These are phyloP conservation scores for Cunninghamia lanceolata DNA, from an alignment of 75 land plant species.

Conservation along the genomic window DNA sequence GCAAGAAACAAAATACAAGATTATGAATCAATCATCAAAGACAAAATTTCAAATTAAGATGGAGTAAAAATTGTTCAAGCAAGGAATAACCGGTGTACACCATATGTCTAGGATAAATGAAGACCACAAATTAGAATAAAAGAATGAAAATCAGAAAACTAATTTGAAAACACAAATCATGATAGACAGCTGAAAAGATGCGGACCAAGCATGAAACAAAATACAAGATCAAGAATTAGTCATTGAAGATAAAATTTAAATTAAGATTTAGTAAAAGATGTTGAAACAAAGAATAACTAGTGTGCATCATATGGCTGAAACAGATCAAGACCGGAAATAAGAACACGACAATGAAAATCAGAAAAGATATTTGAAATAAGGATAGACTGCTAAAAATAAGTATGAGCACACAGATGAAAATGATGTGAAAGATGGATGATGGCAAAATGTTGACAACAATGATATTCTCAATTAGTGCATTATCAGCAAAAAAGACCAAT, in stretches of 20 bases:
- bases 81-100: too few species aligned
- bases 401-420: too few species aligned
- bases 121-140: not conserved
- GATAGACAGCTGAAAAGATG: too few species aligned
- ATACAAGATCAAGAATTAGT: not conserved
- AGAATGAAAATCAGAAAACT: not conserved
- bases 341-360: not conserved
- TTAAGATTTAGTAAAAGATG: not conserved
- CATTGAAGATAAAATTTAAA: too few species aligned
- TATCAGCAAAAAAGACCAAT: not conserved
- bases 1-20: too few species aligned
- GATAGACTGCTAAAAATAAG: too few species aligned
- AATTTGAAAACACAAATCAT: too few species aligned
- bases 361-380: too few species aligned
- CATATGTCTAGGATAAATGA: not conserved
- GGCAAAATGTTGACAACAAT: too few species aligned
- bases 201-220: not conserved
- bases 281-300: too few species aligned
- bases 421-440: too few species aligned
- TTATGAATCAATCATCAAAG: not conserved
- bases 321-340: not conserved
- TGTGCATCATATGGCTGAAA: not conserved
- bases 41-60: too few species aligned
- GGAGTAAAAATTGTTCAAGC: not conserved
- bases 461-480: not conserved